These are phyloP conservation scores for Geranium rotundifolium DNA, from an alignment of 345 rosid genomes.

Conservation along the genomic window DNA sequence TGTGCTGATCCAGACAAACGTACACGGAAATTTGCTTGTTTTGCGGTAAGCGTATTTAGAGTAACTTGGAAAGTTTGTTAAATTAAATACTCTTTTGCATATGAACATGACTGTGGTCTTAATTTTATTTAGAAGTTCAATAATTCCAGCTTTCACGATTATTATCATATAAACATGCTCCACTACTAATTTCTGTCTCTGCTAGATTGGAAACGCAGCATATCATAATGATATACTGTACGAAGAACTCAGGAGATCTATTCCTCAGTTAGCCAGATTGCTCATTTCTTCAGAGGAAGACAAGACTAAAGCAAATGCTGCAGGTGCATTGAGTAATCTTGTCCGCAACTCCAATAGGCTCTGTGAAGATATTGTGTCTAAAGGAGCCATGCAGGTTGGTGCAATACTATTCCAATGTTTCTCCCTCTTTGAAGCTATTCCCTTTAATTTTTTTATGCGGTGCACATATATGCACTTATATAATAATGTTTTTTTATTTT, in stretches of 20 bases:
- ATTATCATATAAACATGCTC: not conserved
- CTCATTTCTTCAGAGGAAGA: constrained; percentile 76
- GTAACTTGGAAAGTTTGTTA: not conserved
- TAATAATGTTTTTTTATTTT: not conserved
- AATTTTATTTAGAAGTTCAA: not conserved
- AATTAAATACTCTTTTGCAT: not conserved
- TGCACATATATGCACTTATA: not conserved
- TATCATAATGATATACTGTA: constrained; percentile 77
- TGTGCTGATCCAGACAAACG: constrained; percentile 92
- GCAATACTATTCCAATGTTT: not conserved
- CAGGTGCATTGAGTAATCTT: constrained; percentile 93
- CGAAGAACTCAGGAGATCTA: constrained; percentile 74
- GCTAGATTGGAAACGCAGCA: constrained; percentile 91
- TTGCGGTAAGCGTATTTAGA: constrained; percentile 51
- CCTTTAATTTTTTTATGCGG: not conserved
- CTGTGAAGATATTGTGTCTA: constrained; percentile 77
- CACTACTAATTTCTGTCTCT: not conserved
- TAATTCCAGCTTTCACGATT: not conserved
- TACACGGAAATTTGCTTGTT: constrained; percentile 90
- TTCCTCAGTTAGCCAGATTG: constrained; percentile 67
- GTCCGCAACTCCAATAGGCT: constrained; percentile 88
- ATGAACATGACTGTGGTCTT: not conserved
- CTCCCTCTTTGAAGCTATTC: not conserved
- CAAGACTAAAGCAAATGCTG: constrained; percentile 96
- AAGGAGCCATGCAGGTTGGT: constrained; percentile 90